A percentile compares a stretch with the other conserved stretches of the same genome.
Evolutionary conservation across 2,329 filamentous ascomycete genomes (phyloP).

Genomic region (Parastagonospora avenae): DNA sequence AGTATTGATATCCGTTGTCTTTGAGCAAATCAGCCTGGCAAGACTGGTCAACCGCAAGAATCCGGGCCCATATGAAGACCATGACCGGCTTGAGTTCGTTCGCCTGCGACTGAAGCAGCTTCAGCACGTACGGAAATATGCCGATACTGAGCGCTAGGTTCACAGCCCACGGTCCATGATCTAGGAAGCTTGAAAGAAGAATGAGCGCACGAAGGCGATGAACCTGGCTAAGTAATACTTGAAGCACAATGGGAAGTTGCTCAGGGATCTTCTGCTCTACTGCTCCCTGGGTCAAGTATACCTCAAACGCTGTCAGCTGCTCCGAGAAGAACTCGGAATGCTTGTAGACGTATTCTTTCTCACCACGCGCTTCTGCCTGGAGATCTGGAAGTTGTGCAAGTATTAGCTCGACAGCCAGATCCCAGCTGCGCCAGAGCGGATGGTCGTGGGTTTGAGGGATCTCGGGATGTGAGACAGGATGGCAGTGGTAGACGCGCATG

Average conservation of each 20-base stretch:
- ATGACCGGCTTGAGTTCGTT: slow-evolving; percentile 96
- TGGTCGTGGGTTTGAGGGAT: slow-evolving; percentile 96
- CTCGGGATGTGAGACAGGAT: slow-evolving; percentile 87
- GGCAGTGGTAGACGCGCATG: slow-evolving; percentile 95
- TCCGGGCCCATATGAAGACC: slow-evolving; percentile 98
- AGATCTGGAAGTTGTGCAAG: slow-evolving; percentile 85
- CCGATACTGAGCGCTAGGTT: slow-evolving; percentile 96
- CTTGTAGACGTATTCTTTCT: slow-evolving; percentile 84
- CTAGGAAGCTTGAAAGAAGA: slow-evolving; percentile 88
- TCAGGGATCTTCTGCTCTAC: slow-evolving; percentile 87
- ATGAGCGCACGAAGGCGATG: slow-evolving; percentile 91
- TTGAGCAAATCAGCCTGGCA: slow-evolving; percentile 95
- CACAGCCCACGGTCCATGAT: slow-evolving; percentile 97
- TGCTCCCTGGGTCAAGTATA: slow-evolving; percentile 85
- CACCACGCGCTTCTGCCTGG: slow-evolving; percentile 73
- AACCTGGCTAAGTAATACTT: slow-evolving; percentile 94
- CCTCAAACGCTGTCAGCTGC: slow-evolving; percentile 94
- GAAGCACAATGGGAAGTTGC: slow-evolving; percentile 92
- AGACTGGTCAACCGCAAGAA: slow-evolving; percentile 91
- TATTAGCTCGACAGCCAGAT: slow-evolving; percentile 94
- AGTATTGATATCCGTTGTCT: slow-evolving; percentile 96
- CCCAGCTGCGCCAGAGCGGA: slow-evolving; percentile 96
- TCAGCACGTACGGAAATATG: slow-evolving; percentile 98
- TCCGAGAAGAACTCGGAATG: slow-evolving; percentile 97
- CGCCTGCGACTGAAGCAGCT: slow-evolving; percentile 92